A percentile compares a stretch with the other conserved stretches of the same genome.
Conservation (phyloP, 108 stramenopile genomes). For the Fragilaria crotonensis region DNA sequence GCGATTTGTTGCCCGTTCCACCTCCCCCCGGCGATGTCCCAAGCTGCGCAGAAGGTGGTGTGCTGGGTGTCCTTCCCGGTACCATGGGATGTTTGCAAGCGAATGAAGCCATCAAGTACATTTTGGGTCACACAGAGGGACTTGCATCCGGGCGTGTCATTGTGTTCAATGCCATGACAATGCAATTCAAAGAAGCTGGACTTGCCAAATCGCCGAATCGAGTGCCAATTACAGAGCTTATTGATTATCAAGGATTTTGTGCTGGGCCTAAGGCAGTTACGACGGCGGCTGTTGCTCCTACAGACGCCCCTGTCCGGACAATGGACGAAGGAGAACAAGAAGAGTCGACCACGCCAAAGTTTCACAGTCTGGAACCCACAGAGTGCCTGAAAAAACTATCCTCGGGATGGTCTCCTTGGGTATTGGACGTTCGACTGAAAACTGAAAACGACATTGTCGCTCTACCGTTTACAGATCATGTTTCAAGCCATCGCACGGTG, state of each 20-base stretch:
- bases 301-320: slow-evolving; percentile 40
- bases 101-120: slow-evolving; percentile 81
- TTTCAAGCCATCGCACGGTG: slow-evolving; percentile 79
- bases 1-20: slow-evolving; percentile 84
- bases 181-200: slow-evolving; percentile 73
- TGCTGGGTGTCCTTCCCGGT: slow-evolving; percentile 89
- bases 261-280: slow-evolving; percentile 47
- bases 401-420: slow-evolving; percentile 89
- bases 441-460: slow-evolving; percentile 87
- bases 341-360: slow-evolving; percentile 13
- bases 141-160: slow-evolving; percentile 67
- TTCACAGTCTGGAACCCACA: slow-evolving; percentile 54
- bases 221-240: slow-evolving; percentile 44
- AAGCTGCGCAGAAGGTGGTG: slow-evolving; percentile 93
- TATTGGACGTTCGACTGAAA: slow-evolving; percentile 84
- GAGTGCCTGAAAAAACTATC: slow-evolving; percentile 64
- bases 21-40: slow-evolving; percentile 91
- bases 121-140: slow-evolving; percentile 54
- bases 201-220: slow-evolving; percentile 32
- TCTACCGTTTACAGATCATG: slow-evolving; percentile 87
- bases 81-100: slow-evolving; percentile 95
- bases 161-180: slow-evolving; percentile 77
- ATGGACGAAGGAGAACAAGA: slow-evolving; percentile 67
- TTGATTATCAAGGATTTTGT: slow-evolving; percentile 87
- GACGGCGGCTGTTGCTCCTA: slow-evolving; percentile 7